Evolutionary conservation across 2,329 filamentous ascomycete species (phyloP).

Genomic region (Aspergillus sp.): DNA sequence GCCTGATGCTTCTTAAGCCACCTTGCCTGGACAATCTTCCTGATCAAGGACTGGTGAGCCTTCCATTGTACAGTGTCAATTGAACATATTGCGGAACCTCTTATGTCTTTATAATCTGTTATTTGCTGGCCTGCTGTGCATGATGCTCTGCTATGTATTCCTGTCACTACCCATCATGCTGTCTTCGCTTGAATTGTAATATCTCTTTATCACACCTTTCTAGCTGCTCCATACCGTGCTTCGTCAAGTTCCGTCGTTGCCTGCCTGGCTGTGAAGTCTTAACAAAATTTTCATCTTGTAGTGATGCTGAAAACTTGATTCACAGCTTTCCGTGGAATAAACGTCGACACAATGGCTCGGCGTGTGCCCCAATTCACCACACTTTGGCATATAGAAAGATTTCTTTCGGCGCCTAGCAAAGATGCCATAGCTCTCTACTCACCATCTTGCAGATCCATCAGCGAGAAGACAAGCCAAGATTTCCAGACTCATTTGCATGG

Average conservation of each 20-base stretch:
- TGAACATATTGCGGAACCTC: neutral
- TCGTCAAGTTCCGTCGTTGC: neutral
- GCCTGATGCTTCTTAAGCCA: neutral
- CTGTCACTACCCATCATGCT: neutral
- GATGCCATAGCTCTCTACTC: neutral
- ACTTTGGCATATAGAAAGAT: neutral
- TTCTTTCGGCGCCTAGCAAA: neutral
- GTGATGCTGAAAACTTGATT: neutral
- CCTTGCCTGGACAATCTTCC: neutral
- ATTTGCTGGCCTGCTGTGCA: neutral
- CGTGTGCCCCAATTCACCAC: neutral
- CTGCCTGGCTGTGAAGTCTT: neutral
- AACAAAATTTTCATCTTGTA: neutral
- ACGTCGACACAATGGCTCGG: neutral
- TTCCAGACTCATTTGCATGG: too few relatives aligned
- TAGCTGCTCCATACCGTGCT: neutral
- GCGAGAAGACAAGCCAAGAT: neutral
- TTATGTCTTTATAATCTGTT: neutral
- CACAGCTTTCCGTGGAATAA: neutral
- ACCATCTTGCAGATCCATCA: neutral
- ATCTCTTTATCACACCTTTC: neutral
- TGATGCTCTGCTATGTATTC: neutral
- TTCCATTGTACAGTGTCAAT: conserved; percentile 5
- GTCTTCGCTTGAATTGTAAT: conserved; percentile 1
- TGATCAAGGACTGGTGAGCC: neutral